phyloP scores from a whole-genome alignment of 257 asterid species.

The Capsicum baccatum region DNA sequence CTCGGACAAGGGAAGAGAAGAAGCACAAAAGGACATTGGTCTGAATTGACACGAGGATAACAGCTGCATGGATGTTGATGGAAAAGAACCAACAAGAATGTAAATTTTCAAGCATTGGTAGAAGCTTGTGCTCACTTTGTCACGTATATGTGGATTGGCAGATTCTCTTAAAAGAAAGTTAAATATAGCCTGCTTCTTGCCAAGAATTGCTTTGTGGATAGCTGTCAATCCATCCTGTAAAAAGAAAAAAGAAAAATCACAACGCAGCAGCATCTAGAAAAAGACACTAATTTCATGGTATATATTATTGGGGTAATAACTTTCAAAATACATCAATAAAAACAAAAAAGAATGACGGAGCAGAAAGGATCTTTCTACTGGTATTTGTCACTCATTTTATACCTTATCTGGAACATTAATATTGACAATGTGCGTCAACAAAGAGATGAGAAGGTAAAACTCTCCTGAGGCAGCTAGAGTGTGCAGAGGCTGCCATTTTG shows the following conservation, averaged over 20 bases:
- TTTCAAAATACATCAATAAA: not conserved
- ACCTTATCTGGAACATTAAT: constrained; percentile 82
- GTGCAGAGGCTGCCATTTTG: constrained; percentile 92
- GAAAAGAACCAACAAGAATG: not conserved
- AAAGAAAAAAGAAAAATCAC: not conserved
- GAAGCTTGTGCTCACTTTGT: constrained; percentile 58
- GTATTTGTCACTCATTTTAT: constrained; percentile 29
- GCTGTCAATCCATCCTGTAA: constrained; percentile 83
- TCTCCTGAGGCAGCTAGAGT: constrained; percentile 92
- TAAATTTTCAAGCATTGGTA: constrained; percentile 18
- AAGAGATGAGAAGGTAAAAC: constrained; percentile 66
- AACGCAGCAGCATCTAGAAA: not conserved
- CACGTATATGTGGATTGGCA: constrained; percentile 79
- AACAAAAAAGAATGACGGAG: constrained; percentile 21
- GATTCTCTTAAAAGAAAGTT: constrained; percentile 88
- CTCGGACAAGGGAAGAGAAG: not conserved
- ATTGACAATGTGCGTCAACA: constrained; percentile 74
- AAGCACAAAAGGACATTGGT: not conserved
- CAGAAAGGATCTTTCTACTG: constrained; percentile 18
- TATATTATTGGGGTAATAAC: constrained; percentile 33
- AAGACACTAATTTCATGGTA: not conserved
- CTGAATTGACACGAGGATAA: not conserved
- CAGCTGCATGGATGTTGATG: not conserved
- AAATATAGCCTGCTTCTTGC: constrained; percentile 86
- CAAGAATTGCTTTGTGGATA: constrained; percentile 84